phyloP scores from a whole-genome alignment of 2,329 filamentous ascomycete genomes.

The Cercospora brassicicola region DNA sequence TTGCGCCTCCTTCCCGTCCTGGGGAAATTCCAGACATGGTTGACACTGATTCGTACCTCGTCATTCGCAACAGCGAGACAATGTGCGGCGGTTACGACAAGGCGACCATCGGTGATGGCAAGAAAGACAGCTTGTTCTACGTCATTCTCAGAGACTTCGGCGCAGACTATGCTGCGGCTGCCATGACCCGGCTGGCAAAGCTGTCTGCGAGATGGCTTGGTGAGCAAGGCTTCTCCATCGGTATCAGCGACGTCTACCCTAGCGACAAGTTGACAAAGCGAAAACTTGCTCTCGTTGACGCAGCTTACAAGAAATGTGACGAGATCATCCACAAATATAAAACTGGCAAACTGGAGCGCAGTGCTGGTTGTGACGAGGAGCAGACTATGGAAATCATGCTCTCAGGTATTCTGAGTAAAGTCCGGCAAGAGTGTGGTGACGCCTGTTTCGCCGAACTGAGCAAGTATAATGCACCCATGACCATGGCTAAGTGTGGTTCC shows the following conservation, averaged over 20 bases:
- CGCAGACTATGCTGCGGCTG: slow-evolving; percentile 79
- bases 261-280: slow-evolving; percentile 66
- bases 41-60: slow-evolving; percentile 74
- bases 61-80: slow-evolving; percentile 92
- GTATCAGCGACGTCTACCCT: slow-evolving; percentile 91
- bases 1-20: slow-evolving; percentile 59
- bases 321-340: slow-evolving; percentile 80
- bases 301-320: slow-evolving; percentile 78
- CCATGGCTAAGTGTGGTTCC: slow-evolving; percentile 96
- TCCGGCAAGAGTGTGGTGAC: slow-evolving; percentile 85
- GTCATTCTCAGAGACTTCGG: slow-evolving; percentile 94
- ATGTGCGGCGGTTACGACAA: slow-evolving; percentile 99
- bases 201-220: slow-evolving; percentile 85
- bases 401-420: slow-evolving; percentile 86
- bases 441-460: slow-evolving; percentile 89
- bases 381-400: slow-evolving; percentile 88
- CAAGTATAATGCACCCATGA: slow-evolving; percentile 84
- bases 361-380: slow-evolving; percentile 85
- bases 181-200: slow-evolving; percentile 92
- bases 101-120: slow-evolving; percentile 91
- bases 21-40: slow-evolving; percentile 75
- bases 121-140: slow-evolving; percentile 97
- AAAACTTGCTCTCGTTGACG: slow-evolving; percentile 74
- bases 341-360: slow-evolving; percentile 76
- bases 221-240: slow-evolving; percentile 93